Percentiles rank a stretch among this genome's conserved stretches.
Conservation (phyloP, 192 early-diverging fungal species). For the Coemansia sp. region DNA sequence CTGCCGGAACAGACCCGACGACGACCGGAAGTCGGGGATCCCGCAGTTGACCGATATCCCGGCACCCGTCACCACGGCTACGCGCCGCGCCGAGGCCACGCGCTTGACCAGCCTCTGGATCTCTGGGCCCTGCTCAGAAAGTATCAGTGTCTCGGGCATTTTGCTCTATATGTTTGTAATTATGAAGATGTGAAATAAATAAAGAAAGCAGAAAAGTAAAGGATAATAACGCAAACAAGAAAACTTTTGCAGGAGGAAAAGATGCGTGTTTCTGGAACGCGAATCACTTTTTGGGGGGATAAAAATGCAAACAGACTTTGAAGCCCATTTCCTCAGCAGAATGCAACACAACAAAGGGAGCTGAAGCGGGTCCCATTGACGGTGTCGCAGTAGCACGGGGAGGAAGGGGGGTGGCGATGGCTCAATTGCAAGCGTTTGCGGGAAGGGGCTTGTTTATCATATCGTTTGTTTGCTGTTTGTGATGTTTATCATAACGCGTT, state of each 20-base stretch:
- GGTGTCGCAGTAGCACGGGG: too few relatives aligned
- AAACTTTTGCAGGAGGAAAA: too few relatives aligned
- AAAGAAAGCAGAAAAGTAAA: neutral
- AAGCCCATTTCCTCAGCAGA: too few relatives aligned
- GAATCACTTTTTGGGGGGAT: too few relatives aligned
- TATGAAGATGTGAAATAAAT: neutral
- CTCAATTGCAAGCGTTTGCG: too few relatives aligned
- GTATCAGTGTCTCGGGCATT: slow-evolving; percentile 38
- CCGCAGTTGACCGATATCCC: slow-evolving; percentile 92
- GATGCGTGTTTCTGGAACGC: too few relatives aligned
- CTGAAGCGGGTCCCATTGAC: too few relatives aligned
- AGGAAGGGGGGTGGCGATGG: too few relatives aligned
- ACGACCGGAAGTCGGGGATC: slow-evolving; percentile 96
- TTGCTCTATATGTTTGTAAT: neutral
- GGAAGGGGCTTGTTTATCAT: too few relatives aligned
- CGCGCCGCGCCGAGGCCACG: slow-evolving; percentile 32
- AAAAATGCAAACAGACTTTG: too few relatives aligned
- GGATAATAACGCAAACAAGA: neutral
- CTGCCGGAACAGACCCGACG: slow-evolving; percentile 86
- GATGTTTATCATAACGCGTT: slow-evolving; percentile 4
- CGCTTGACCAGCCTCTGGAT: slow-evolving; percentile 24
- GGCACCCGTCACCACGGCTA: slow-evolving; percentile 75
- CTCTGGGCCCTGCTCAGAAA: slow-evolving; percentile 10
- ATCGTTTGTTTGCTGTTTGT: neutral
- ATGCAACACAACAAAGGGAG: too few relatives aligned